A percentile compares a stretch with the other conserved stretches of the same genome.
Evolutionary conservation across 176 grass and related monocot species (phyloP).

Genomic region (Saccharum spontaneum): DNA sequence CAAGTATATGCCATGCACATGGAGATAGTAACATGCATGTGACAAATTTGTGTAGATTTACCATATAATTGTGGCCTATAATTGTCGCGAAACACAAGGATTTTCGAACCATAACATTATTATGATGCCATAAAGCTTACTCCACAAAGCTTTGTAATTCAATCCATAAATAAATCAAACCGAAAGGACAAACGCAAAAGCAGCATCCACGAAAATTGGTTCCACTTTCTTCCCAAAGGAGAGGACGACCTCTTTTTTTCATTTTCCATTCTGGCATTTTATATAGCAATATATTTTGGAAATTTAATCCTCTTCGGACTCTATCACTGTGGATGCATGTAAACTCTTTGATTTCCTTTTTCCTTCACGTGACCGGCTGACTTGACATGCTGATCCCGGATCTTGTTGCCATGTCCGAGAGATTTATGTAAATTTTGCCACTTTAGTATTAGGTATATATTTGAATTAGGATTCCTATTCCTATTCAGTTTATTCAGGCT

Average conservation of each 20-base stretch:
- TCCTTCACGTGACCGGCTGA: no score
- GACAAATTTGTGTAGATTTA: neutral
- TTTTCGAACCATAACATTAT: neutral
- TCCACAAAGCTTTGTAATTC: neutral
- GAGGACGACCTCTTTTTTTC: neutral
- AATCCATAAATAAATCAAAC: neutral
- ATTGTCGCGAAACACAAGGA: neutral
- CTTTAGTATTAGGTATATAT: no score
- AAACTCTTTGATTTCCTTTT: no score
- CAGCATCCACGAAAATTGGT: neutral
- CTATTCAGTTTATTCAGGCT: no score
- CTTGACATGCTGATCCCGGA: no score
- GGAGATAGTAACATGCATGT: no score
- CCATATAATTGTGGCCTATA: neutral
- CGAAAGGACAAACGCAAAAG: neutral
- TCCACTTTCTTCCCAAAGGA: neutral
- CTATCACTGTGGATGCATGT: no score
- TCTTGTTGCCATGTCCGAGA: no score
- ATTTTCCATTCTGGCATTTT: neutral
- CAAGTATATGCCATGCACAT: neutral
- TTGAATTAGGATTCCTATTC: no score
- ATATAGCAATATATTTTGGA: no score
- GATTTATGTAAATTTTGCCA: no score
- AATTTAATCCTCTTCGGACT: no score
- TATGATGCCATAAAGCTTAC: neutral